Conservation (phyloP, 1,284 basidiomycete species). For the Ustilago hordei region DNA sequence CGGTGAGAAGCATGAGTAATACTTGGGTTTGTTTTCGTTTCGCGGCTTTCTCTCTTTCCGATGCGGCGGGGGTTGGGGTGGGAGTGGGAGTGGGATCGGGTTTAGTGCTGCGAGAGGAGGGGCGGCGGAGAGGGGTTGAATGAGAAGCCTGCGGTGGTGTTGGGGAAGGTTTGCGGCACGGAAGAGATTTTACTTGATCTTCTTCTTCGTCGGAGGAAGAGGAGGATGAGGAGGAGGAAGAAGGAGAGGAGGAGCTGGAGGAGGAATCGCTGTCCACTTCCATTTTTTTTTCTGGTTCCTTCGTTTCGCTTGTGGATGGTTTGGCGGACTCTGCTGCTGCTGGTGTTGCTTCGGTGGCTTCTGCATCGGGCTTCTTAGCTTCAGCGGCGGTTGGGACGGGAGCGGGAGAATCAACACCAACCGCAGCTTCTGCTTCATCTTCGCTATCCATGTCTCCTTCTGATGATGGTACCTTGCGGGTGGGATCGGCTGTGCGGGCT, state of each 20-base stretch:
- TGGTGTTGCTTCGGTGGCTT: background rate
- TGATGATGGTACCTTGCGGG: conserved; percentile 15
- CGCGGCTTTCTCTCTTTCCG: conserved; percentile 30
- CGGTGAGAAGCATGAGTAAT: conserved; percentile 62
- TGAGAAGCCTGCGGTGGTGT: background rate
- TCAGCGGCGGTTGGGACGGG: background rate
- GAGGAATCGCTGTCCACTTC: conserved; percentile 12
- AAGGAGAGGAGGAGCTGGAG: background rate
- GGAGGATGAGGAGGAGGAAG: background rate
- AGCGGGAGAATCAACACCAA: conserved; percentile 17
- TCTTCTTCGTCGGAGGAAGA: conserved; percentile 21
- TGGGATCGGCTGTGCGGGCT: conserved; percentile 16
- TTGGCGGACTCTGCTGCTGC: conserved; percentile 1
- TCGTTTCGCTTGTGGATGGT: background rate
- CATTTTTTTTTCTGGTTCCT: conserved; percentile 18
- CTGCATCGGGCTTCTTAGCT: conserved; percentile 1
- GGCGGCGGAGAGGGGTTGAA: background rate
- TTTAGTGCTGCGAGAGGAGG: background rate
- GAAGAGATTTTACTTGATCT: conserved; percentile 37
- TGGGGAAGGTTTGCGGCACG: conserved; percentile 14
- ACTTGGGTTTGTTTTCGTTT: conserved; percentile 61
- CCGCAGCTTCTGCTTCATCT: conserved; percentile 41
- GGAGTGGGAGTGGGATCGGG: conserved; percentile 12
- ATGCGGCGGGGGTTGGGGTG: conserved; percentile 16
- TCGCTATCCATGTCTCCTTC: conserved; percentile 44